Base-by-base conservation (phyloP, 2,329 filamentous ascomycete species). In the Madurella mycetomatis region DNA sequence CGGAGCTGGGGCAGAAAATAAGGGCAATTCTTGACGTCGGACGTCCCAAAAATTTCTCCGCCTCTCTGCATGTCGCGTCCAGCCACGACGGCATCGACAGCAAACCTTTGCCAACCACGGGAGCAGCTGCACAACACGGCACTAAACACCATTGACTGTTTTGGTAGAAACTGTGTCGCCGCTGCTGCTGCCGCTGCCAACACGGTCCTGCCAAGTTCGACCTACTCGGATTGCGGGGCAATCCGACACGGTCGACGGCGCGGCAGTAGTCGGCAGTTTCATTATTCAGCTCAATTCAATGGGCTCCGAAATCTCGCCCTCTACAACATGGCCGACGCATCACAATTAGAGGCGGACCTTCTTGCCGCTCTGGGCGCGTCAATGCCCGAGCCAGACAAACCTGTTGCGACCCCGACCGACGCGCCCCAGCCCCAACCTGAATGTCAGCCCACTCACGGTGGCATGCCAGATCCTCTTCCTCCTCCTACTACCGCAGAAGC, bases 1-100 rank as follows among this genome's bases (percentile, higher is more conserved):
- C 64, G 54, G 52, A 25, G 44, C 19, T 52, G 64, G 65, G 65
- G 65, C 65, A 65, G 57, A 54, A 66, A 64, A 65, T 65, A 62
- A 66, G 63, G 64, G 65, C 63, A 65, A 59, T 57, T 59, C 57
- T 56, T 54, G 42, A 42, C 42, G 44, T 58, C 59, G 62, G 62
- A 64, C 51, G 49, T 62, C 58, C 57, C 56, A 60, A 52, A 65
- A 64, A 53, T 61, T 66, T 66, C 58, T 59, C 61, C 53, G 55
- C 60, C 51, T 25, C 25, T 4, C 3, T 25, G 57, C 47, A 45
- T 19, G 30, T 25, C 46, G 44, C 19, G 32, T 40, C 41, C 49
- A 30, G 39, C 18, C 46, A 48, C 46, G 47, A 42, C 47, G 41
- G 45, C 49, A 47, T 42, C 52, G 42, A 41, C 43, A 41, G 42